Evolutionary conservation across 208 protist species (phyloP).

Genomic region (Angomonas ambiguus): DNA sequence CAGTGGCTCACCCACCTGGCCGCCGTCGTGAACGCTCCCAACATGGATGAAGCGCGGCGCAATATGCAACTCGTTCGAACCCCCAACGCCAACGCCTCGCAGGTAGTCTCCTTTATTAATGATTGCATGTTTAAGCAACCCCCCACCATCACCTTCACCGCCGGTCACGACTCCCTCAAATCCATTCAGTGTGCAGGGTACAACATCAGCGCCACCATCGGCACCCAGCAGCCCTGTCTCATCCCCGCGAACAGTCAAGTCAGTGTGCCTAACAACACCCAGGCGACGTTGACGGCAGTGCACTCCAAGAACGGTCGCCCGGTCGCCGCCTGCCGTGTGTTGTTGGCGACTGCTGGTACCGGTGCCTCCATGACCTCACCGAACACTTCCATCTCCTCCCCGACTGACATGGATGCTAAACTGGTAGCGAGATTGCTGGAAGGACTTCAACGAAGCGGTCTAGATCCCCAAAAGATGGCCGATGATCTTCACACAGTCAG

Average conservation of each 20-base stretch:
- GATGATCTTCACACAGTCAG: slow-evolving; percentile 35
- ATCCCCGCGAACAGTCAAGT: slow-evolving; percentile 37
- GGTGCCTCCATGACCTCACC: not conserved
- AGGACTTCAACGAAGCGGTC: slow-evolving; percentile 47
- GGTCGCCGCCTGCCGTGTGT: slow-evolving; percentile 38
- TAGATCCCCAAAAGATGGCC: slow-evolving; percentile 30
- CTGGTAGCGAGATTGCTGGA: slow-evolving; percentile 63
- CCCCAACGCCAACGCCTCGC: slow-evolving; percentile 28
- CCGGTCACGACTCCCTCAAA: slow-evolving; percentile 23
- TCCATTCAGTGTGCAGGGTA: slow-evolving; percentile 59
- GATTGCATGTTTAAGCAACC: slow-evolving; percentile 47
- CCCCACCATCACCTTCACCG: slow-evolving; percentile 55
- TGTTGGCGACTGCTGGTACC: slow-evolving; percentile 15
- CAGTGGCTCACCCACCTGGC: slow-evolving; percentile 53
- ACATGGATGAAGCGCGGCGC: slow-evolving; percentile 38
- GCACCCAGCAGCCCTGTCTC: slow-evolving; percentile 36
- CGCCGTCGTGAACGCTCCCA: slow-evolving; percentile 34
- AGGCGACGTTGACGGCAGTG: slow-evolving; percentile 36
- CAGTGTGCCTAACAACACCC: slow-evolving; percentile 26
- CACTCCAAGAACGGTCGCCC: slow-evolving; percentile 28
- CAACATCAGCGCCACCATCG: slow-evolving; percentile 41
- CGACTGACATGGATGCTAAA: slow-evolving; percentile 29
- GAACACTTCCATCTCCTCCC: not conserved
- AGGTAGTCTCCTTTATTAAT: slow-evolving; percentile 49
- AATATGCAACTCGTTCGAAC: slow-evolving; percentile 37